Evolutionary conservation across 179 eudicot species (phyloP).

Genomic region (Beta corolliflora): DNA sequence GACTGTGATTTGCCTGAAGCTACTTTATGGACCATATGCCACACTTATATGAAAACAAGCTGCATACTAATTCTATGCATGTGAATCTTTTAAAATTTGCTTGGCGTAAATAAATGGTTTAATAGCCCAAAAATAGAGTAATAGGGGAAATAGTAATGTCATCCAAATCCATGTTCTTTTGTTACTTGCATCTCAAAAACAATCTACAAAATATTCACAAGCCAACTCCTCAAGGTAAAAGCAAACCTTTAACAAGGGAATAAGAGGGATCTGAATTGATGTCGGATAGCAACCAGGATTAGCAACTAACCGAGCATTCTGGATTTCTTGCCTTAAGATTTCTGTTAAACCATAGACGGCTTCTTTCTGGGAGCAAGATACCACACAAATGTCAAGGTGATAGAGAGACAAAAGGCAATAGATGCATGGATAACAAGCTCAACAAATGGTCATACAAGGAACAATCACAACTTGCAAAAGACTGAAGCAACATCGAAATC

Average conservation of each 20-base stretch:
- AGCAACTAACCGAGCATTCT: constrained; percentile 76
- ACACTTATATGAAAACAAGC: neutral
- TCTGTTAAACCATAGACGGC: constrained; percentile 95
- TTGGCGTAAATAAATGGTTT: no score
- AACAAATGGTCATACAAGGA: neutral
- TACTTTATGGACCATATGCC: neutral
- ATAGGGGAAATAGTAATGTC: neutral
- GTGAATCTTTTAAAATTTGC: neutral
- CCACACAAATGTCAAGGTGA: neutral
- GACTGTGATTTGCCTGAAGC: neutral
- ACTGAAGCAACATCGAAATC: neutral
- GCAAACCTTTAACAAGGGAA: constrained; percentile 82
- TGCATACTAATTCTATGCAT: neutral
- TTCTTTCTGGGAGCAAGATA: constrained; percentile 57
- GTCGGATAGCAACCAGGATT: constrained; percentile 99
- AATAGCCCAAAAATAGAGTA: neutral
- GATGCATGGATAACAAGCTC: neutral
- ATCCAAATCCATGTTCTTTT: neutral
- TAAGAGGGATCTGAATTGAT: constrained; percentile 80
- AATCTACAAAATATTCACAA: neutral
- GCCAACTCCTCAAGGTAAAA: neutral
- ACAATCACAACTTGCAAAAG: neutral
- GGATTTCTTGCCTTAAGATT: constrained; percentile 61
- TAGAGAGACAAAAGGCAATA: neutral
- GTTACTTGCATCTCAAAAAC: neutral